These are phyloP conservation scores for Leccinum boreale DNA, from an alignment of 768 basidiomycete species.

Conservation along the genomic window DNA sequence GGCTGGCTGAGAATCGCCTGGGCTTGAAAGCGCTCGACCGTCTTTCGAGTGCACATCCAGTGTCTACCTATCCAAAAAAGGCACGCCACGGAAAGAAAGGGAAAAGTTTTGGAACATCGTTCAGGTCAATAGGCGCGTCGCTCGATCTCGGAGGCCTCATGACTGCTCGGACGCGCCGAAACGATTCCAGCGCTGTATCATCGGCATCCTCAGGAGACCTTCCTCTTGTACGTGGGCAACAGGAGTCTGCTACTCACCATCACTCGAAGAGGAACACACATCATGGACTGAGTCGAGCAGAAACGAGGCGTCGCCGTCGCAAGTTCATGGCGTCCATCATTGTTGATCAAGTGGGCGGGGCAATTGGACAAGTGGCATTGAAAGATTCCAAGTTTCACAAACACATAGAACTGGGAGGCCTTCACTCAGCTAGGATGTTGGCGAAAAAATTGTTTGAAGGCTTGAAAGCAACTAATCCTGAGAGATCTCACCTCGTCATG, in stretches of 20 bases:
- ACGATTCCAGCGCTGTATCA: slow-evolving; percentile 5
- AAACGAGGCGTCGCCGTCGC: slow-evolving; percentile 40
- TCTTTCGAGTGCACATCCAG: slow-evolving; percentile 62
- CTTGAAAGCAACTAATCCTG: slow-evolving; percentile 57
- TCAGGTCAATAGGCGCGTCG: slow-evolving; percentile 36
- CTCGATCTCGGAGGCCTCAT: slow-evolving; percentile 30
- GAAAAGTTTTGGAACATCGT: slow-evolving; percentile 44
- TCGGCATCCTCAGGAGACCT: not conserved
- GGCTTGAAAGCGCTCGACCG: slow-evolving; percentile 69
- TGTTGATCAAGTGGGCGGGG: slow-evolving; percentile 63
- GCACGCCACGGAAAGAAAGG: slow-evolving; percentile 44
- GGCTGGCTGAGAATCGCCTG: slow-evolving; percentile 64
- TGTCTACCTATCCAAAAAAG: slow-evolving; percentile 32
- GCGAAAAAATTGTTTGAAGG: slow-evolving; percentile 66
- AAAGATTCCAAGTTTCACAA: slow-evolving; percentile 63
- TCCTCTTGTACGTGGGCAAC: slow-evolving; percentile 12
- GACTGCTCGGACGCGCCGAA: slow-evolving; percentile 15
- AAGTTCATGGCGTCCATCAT: slow-evolving; percentile 63
- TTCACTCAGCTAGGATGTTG: slow-evolving; percentile 62
- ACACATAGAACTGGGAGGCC: slow-evolving; percentile 48
- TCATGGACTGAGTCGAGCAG: slow-evolving; percentile 22
- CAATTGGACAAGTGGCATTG: slow-evolving; percentile 66
- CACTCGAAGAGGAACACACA: slow-evolving; percentile 10
- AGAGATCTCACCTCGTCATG: slow-evolving; percentile 59
- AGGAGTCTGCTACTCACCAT: slow-evolving; percentile 10